A percentile compares a stretch with the other conserved stretches of the same genome.
Evolutionary conservation across 2,329 filamentous ascomycete species (phyloP).

Genomic region (Kalaharituber pfeilii): DNA sequence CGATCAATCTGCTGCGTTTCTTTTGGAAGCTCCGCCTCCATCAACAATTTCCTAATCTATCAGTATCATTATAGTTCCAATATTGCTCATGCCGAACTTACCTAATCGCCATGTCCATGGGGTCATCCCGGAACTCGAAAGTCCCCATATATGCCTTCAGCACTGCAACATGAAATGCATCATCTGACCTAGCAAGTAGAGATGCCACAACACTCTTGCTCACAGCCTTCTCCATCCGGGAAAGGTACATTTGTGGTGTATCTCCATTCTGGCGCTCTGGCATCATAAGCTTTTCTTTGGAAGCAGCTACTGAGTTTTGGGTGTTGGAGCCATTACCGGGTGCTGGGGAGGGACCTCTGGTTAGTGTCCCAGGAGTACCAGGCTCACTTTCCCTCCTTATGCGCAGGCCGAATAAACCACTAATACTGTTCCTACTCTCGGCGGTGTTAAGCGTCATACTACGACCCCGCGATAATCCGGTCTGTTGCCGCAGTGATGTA

Average conservation of each 20-base stretch:
- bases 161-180: slow-evolving; percentile 66
- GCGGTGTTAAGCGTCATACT: slow-evolving; percentile 57
- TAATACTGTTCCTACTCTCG: slow-evolving; percentile 45
- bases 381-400: slow-evolving; percentile 69
- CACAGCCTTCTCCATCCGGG: slow-evolving; percentile 62
- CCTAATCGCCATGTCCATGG: slow-evolving; percentile 83
- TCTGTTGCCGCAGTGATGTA: slow-evolving; percentile 9
- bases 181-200: slow-evolving; percentile 67
- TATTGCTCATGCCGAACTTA: background rate
- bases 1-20: slow-evolving; percentile 97
- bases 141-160: slow-evolving; percentile 88
- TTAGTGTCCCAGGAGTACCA: slow-evolving; percentile 34
- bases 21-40: slow-evolving; percentile 90
- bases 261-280: slow-evolving; percentile 75
- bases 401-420: slow-evolving; percentile 63
- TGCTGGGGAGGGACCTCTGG: slow-evolving; percentile 20
- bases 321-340: slow-evolving; percentile 31
- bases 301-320: slow-evolving; percentile 63
- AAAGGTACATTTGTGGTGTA: slow-evolving; percentile 74
- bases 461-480: slow-evolving; percentile 38
- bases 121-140: slow-evolving; percentile 89
- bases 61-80: background rate
- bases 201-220: slow-evolving; percentile 70
- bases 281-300: slow-evolving; percentile 42
- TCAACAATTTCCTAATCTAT: slow-evolving; percentile 57